A percentile compares a stretch with the other conserved stretches of the same genome.
Evolutionary conservation across 1,284 basidiomycete species (phyloP).

Genomic region (Anthracocystis panici-leucophaei): DNA sequence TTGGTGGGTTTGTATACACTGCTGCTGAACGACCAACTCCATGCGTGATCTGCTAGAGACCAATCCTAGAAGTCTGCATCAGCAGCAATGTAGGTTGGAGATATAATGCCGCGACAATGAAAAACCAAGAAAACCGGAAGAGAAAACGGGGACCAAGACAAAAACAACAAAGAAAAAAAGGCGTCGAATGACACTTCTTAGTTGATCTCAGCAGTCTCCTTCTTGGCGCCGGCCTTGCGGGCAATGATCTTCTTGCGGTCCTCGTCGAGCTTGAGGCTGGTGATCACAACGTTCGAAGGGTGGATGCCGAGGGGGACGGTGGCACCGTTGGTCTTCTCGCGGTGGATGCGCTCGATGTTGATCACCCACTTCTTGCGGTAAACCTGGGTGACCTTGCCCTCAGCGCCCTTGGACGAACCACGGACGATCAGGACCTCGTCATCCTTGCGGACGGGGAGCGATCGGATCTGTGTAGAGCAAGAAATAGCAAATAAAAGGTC

Average conservation of each 20-base stretch:
- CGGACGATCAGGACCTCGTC: constrained; percentile 95
- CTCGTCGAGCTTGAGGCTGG: constrained; percentile 70
- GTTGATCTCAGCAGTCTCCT: constrained; percentile 48
- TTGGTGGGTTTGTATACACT: constrained; percentile 10
- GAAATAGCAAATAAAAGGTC: neutral
- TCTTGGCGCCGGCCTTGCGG: constrained; percentile 64
- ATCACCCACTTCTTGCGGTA: constrained; percentile 99
- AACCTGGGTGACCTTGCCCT: constrained; percentile 79
- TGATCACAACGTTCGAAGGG: constrained; percentile 96
- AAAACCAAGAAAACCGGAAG: constrained; percentile 13
- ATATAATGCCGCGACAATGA: constrained; percentile 21
- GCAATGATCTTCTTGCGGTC: constrained; percentile 67
- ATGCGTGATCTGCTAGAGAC: neutral
- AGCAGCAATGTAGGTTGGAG: constrained; percentile 3
- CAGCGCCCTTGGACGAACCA: constrained; percentile 78
- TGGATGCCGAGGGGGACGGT: constrained; percentile 93
- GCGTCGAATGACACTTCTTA: constrained; percentile 17
- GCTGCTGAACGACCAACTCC: neutral
- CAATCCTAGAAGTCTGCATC: neutral
- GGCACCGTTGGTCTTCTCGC: constrained; percentile 98
- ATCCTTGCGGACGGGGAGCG: constrained; percentile 95
- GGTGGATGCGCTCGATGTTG: constrained; percentile 96
- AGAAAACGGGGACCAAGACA: constrained; percentile 2
- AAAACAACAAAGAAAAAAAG: neutral
- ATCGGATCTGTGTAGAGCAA: constrained; percentile 77